Evolutionary conservation across 768 basidiomycete genomes (phyloP), one percentile per base, ranked within the genome.

Genomic region (Lactifluus piperatus): DNA sequence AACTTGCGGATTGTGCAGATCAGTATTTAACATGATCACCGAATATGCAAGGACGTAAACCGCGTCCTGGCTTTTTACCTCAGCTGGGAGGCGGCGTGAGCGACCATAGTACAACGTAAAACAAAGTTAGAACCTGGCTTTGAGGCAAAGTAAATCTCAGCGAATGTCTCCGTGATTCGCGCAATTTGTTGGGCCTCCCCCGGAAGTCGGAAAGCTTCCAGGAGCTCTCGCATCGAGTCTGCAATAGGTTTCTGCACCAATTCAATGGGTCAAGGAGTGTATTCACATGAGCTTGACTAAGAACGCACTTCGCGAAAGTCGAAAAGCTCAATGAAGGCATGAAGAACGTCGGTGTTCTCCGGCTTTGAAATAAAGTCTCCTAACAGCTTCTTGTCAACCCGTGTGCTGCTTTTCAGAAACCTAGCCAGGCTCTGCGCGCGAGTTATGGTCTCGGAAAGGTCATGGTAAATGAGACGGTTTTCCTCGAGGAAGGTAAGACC

Each of bases 1-100:
- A 61, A 94, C 81, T 77, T 97, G 93, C 13, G 94, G 94, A 68
- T 91, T 97, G 70, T 97, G 94, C 32, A 84, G 82, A 74, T 99
- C 97, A 8, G 97, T 99, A 72, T 99, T 99, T 51, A 99, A 81
- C 93, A 99, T 82, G 71, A 99, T 97, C 60, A 99, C 86, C 0
- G 97, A 97, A 71, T 86, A 99, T 1, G 95, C 83, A 26, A 99
- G 74, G 8, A 99, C 89, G 71, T 97, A 94, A 20, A 91, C 90
- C 5, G 95, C 91, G 69, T 98, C 97, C 73, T 92, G 84, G 56
- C 77, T 85, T 68, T 88, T 91, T 64, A 98, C 86, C 70, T 94
- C 94, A 58, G 82, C 93, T 94, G 60, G 27, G 24, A 57, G 22
- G 39, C 51, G 26, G 24, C 13, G 52, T 54, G 32, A 27, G 45